These are phyloP conservation scores for Pterula multifida DNA, from an alignment of 1,284 basidiomycete genomes.

Conservation along the genomic window DNA sequence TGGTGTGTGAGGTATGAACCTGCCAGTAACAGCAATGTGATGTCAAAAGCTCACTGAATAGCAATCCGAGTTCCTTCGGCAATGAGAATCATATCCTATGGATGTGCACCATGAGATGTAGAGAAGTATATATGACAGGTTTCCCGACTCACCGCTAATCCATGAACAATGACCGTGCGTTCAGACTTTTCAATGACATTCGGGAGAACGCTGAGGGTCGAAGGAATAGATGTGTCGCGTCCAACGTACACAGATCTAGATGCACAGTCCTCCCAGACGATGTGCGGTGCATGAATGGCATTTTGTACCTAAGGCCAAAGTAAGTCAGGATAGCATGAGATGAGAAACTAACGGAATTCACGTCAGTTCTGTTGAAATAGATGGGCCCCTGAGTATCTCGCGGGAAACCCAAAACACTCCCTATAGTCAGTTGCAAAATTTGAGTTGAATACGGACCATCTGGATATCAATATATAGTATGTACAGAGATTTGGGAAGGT, in stretches of 20 bases:
- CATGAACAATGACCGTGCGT: constrained; percentile 59
- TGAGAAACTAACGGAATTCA: background rate
- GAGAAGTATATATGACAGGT: background rate
- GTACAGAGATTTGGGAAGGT: constrained; percentile 41
- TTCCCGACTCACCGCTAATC: constrained; percentile 34
- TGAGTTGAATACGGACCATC: too few relatives aligned
- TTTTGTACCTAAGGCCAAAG: constrained; percentile 49
- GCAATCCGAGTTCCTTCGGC: constrained; percentile 35
- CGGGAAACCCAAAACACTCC: constrained; percentile 70
- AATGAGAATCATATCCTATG: constrained; percentile 48
- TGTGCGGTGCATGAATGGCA: constrained; percentile 62
- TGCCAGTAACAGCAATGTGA: constrained; percentile 28
- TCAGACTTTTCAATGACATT: constrained; percentile 67
- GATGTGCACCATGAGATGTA: background rate
- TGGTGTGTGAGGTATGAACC: constrained; percentile 63
- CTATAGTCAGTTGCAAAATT: too few relatives aligned
- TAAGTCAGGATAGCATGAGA: background rate
- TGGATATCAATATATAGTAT: too few relatives aligned
- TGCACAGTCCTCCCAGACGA: constrained; percentile 55
- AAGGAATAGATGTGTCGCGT: constrained; percentile 48
- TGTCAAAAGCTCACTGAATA: background rate
- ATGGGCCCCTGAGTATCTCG: constrained; percentile 21
- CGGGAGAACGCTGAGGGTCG: constrained; percentile 52
- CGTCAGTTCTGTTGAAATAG: background rate
- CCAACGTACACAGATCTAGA: constrained; percentile 45